Evolutionary conservation across 2,329 filamentous ascomycete species (phyloP).

Genomic region (Trichoderma asperellum): DNA sequence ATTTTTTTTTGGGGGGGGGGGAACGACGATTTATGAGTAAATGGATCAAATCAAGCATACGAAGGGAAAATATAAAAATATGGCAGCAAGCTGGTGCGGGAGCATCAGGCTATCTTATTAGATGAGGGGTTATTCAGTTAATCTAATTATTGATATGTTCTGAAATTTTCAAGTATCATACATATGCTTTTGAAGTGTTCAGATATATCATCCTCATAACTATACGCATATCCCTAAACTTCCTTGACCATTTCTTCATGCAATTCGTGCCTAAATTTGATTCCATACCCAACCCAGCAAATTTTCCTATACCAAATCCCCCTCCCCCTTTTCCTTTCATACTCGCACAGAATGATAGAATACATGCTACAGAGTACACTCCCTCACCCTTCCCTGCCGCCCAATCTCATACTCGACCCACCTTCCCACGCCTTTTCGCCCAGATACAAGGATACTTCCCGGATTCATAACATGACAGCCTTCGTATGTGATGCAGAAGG

Average conservation of each 20-base stretch:
- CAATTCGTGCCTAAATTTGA: not conserved
- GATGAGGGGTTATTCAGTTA: too few species aligned
- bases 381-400: conserved; percentile 63
- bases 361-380: conserved; percentile 58
- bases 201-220: not conserved
- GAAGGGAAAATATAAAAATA: not conserved
- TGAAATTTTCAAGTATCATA: not conserved
- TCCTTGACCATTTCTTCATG: not conserved
- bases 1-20: not conserved
- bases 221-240: not conserved
- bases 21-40: not conserved
- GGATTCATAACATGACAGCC: conserved; percentile 97
- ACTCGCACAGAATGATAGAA: not conserved
- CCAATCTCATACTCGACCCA: conserved; percentile 89
- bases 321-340: not conserved
- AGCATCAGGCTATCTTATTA: not conserved
- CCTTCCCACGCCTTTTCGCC: conserved; percentile 68
- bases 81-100: not conserved
- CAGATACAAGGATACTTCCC: conserved; percentile 71
- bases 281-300: not conserved
- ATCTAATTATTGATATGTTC: not conserved
- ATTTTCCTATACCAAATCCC: not conserved
- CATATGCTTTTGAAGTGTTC: not conserved
- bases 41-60: conserved; percentile 2
- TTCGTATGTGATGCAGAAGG: conserved; percentile 90